A percentile compares a stretch with the other conserved stretches of the same genome.
Evolutionary conservation across 306 rosid genomes (phyloP).

Genomic region (Lablab purpureus): DNA sequence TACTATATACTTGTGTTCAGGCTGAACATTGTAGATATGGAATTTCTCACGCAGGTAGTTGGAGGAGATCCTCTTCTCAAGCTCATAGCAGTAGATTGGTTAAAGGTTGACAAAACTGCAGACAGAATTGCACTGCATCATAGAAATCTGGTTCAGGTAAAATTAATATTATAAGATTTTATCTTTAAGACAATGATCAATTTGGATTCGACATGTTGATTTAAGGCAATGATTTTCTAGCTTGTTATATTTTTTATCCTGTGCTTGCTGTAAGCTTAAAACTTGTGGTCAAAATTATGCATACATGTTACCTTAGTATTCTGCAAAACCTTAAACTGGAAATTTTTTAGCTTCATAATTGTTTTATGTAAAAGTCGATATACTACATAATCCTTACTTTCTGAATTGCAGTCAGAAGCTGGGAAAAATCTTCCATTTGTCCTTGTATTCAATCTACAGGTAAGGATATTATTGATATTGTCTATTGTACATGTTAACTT

Average conservation of each 20-base stretch:
- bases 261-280: slow-evolving; percentile 13
- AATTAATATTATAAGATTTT: slow-evolving; percentile 23
- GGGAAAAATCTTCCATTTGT: slow-evolving; percentile 89
- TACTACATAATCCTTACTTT: slow-evolving; percentile 38
- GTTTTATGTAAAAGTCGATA: slow-evolving; percentile 21
- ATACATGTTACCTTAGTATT: background rate
- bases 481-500: background rate
- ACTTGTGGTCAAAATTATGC: slow-evolving; percentile 8
- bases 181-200: background rate
- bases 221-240: background rate
- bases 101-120: slow-evolving; percentile 63
- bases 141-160: slow-evolving; percentile 80
- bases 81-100: slow-evolving; percentile 89
- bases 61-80: slow-evolving; percentile 96
- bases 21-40: slow-evolving; percentile 27
- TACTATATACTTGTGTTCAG: background rate
- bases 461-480: slow-evolving; percentile 45
- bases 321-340: background rate
- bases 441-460: slow-evolving; percentile 91
- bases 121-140: slow-evolving; percentile 81
- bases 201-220: background rate
- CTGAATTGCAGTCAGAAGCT: slow-evolving; percentile 68
- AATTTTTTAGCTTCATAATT: slow-evolving; percentile 10
- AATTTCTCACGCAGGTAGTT: slow-evolving; percentile 57
- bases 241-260: background rate